Conservation (phyloP, 768 basidiomycete genomes). For the Lactarius evosmus region DNA sequence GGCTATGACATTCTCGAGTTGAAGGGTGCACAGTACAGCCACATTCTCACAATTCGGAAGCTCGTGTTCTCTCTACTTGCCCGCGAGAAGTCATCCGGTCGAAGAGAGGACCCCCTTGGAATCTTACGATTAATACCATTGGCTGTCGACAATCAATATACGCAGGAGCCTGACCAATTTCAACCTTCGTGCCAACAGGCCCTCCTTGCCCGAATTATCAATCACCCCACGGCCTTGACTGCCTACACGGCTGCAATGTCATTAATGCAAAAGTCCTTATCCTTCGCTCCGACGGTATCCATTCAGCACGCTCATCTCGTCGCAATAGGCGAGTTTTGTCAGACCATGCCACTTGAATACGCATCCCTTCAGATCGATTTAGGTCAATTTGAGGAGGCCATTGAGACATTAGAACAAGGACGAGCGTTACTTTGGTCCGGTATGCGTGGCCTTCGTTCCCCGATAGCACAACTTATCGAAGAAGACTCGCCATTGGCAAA, state of each 20-base stretch:
- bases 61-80: background rate
- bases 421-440: conserved; percentile 13
- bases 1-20: background rate
- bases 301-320: background rate
- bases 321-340: background rate
- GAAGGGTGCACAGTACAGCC: background rate
- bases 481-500: background rate
- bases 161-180: background rate
- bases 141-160: background rate
- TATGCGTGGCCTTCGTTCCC: conserved; percentile 7
- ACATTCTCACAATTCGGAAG: background rate
- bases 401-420: conserved; percentile 16
- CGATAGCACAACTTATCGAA: background rate
- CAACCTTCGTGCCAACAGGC: background rate
- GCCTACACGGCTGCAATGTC: background rate
- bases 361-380: conserved; percentile 3
- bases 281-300: background rate
- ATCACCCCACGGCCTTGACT: background rate
- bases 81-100: background rate
- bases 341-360: background rate
- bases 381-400: conserved; percentile 6
- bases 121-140: background rate
- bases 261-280: background rate
- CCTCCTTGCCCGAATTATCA: background rate
- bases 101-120: background rate